Evolutionary conservation across 805 yeast genomes (phyloP), one percentile per base, ranked within the genome.

Genomic region (Pichia occidentalis): DNA sequence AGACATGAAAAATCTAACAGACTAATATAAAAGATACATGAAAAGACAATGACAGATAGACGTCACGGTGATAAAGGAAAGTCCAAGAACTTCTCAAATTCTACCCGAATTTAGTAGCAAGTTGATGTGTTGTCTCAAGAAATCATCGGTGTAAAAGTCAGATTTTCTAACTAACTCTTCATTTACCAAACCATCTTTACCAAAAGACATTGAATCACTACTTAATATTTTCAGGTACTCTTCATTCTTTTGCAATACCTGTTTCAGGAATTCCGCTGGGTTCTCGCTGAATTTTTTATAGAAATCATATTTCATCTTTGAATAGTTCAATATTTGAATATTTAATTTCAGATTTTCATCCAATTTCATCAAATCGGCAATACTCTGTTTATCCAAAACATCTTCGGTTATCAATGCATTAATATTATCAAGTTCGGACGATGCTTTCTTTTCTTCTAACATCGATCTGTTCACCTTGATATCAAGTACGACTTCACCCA

Each of bases 111-210:
- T 80, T 47, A 87, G 64, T 48, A 88, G 68, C 33, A 86, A 65
- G 46, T 84, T 85, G 36, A 90, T 69, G 52, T 86, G 87, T 50
- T 87, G 92, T 44, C 75, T 73, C 39, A 92, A 65, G 49, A 83
- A 65, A 44, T 85, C 85, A 51, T 85, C 88, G 29, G 77, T 75
- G 60, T 83, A 92, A 60, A 81, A 92, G 13, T 78, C 77, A 3
- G 95, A 76, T 51, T 82, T 74, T 64, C 98, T 77, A 5, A 86
- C 95, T 16, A 75, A 68, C 55, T 88, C 97, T 62, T 90, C 97
- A 54, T 84, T 92, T 51, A 53, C 45, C 18, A 50, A 29, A 17
- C 60, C 63, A 21, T 53, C 56, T 17, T 48, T 47, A n/a, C 59
- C 61, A 36, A 49, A 54, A 3, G 62, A 53, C 39, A 62, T 54